Conservation (phyloP, 2,329 filamentous ascomycete species). For the Cordyceps pruinosa region DNA sequence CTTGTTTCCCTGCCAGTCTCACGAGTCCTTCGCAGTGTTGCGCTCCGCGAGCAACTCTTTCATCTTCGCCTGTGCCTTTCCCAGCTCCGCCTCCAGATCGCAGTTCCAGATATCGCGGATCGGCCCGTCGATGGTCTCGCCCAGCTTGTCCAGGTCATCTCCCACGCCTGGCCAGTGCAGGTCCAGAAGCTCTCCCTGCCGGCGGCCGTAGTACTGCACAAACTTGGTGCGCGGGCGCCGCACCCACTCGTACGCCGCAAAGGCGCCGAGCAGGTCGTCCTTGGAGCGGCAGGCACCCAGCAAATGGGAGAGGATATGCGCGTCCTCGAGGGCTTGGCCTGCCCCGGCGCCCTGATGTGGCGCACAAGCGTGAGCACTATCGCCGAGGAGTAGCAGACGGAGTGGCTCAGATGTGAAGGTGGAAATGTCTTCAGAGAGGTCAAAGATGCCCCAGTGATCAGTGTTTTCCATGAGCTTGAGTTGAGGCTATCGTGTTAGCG, state of each 20-base stretch:
- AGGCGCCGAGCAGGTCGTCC: background rate
- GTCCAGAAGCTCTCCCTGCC: conserved; percentile 12
- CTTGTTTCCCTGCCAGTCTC: background rate
- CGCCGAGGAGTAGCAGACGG: conserved; percentile 12
- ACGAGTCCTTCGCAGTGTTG: background rate
- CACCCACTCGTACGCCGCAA: conserved; percentile 8
- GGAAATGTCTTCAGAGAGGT: conserved; percentile 10
- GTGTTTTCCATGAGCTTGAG: conserved; percentile 12
- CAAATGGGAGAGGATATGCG: conserved; percentile 10
- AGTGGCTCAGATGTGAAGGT: conserved; percentile 6
- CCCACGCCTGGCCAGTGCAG: conserved; percentile 3
- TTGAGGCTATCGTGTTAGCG: background rate
- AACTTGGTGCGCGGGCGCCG: conserved; percentile 9
- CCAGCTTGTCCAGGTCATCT: conserved; percentile 6
- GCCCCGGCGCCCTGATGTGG: conserved; percentile 14
- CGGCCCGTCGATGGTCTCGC: background rate
- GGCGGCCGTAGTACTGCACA: conserved; percentile 10
- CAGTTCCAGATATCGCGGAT: conserved; percentile 11
- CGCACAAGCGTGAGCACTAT: conserved; percentile 14
- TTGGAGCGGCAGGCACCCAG: conserved; percentile 8
- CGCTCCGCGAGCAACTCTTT: background rate
- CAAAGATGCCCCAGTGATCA: conserved; percentile 10
- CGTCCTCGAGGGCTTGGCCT: conserved; percentile 13
- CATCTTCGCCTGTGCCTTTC: conserved; percentile 7
- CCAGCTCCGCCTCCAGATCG: conserved; percentile 11